Percentiles rank a stretch among this genome's conserved stretches.
Evolutionary conservation across 441 rosid genomes (phyloP).

Genomic region (Euphorbia schlechtendalii): DNA sequence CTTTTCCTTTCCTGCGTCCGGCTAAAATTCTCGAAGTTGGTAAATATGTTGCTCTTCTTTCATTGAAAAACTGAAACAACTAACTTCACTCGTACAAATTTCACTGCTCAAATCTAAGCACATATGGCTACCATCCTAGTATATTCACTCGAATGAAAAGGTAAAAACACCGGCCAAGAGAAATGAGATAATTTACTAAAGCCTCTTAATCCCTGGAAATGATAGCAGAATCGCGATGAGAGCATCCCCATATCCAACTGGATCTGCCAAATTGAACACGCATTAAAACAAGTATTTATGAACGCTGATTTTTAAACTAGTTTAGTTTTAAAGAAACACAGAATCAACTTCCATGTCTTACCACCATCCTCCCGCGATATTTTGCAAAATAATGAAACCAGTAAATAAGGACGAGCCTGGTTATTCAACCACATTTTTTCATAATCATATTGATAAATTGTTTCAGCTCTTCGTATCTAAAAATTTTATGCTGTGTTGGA

Average conservation of each 20-base stretch:
- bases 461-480: no score
- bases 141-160: not conserved
- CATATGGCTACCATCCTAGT: not conserved
- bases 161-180: not conserved
- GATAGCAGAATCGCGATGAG: conserved; percentile 80
- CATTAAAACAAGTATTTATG: not conserved
- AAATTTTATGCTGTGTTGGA: no score
- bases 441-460: not conserved
- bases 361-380: conserved; percentile 79
- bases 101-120: not conserved
- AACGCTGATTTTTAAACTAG: not conserved
- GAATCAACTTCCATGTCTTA: conserved; percentile 22
- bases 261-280: conserved; percentile 39
- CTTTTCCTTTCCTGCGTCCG: no score
- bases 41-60: not conserved
- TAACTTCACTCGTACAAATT: not conserved
- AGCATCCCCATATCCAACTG: conserved; percentile 76
- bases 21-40: not conserved
- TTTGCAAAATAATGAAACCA: conserved; percentile 26
- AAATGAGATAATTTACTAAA: conserved; percentile 31
- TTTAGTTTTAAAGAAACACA: not conserved
- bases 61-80: not conserved
- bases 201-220: conserved; percentile 81
- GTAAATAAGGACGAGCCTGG: not conserved
- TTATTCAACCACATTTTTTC: not conserved